Base-by-base conservation (phyloP, 371 early-diverging fungal species). In the Dinochytrium kinnereticum region DNA sequence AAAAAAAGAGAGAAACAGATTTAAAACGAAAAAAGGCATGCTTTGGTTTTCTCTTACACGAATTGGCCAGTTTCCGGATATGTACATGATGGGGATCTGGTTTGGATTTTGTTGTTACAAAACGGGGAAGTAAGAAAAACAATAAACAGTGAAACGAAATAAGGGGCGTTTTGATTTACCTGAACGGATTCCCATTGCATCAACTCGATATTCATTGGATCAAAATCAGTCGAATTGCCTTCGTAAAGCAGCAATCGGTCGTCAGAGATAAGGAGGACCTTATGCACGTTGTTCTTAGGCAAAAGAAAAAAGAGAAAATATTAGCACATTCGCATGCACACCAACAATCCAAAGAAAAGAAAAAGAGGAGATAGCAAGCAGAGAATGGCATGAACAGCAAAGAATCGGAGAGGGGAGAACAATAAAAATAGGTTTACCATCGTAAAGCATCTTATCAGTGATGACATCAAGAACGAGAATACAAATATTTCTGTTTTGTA, bases 1-100 rank as follows among this genome's bases (percentile, higher is more conserved):
- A 30, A 55, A 1, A 38, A 0, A 30, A 59, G 17, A 24, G 7
- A n/a, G n/a, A n/a, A n/a, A n/a, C n/a, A n/a, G n/a, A n/a, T n/a
- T n/a, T n/a, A n/a, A n/a, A n/a, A n/a, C n/a, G n/a, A n/a, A n/a
- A n/a, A n/a, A n/a, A n/a, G n/a, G n/a, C n/a, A n/a, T n/a, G n/a
- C n/a, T n/a, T n/a, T 36, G 38, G 15, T 39, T 26, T 55, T 15
- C 38, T 38, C 36, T 19, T 85, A 91, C 92, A 68, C 87, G 85
- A 34, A 93, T 92, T 2, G 95, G 95, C 95, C 95, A 95, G 73
- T 94, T 92, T 51, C 89, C 89, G 7, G 91, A 85, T 57, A 94
- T 87, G 72, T 95, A 95, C 73, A 90, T 87, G 13, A 83, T 80
- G 0, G 95, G 95, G 53, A 91, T 88, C 88, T 92, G 65, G n/a